Evolutionary conservation across 768 basidiomycete genomes (phyloP), one percentile per base, ranked within the genome.

Genomic region (Royoungia palumana): DNA sequence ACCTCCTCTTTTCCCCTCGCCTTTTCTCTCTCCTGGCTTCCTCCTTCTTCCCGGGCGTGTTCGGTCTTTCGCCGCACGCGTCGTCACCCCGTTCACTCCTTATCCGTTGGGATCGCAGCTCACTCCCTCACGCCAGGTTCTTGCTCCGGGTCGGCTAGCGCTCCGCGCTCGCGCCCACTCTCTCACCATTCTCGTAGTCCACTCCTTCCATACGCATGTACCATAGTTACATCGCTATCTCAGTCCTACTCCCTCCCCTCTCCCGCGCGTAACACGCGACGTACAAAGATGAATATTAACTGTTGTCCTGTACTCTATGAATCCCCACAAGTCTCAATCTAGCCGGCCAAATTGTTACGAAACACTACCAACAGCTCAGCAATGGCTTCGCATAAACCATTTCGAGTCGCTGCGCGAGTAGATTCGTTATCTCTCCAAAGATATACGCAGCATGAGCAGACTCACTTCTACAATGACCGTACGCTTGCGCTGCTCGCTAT

Each of bases 361-460:
- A 32, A 32, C 16, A 2, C 32, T 62, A 87, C 83, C 85, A 91
- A 60, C 86, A 88, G 45, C 81, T 78, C 52, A 87, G 80, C 47
- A 91, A 65, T 5, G 89, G 85, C 52, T 77, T 82, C 48, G 74
- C 79, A 54, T 82, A 76, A 20, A 90, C 75, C 37, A 75, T 83
- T 66, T 91, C 89, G 56, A 90, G 67, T 19, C 89, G 84, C 89
- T 91, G 57, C 3, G 22, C n/a, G n/a, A n/a, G n/a, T n/a, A n/a
- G n/a, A n/a, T 25, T 25, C 52, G 51, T 25, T 20, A 50, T n/a
- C 13, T 6, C 22, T 50, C 27, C 5, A 10, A 30, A 19, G 27
- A 21, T 16, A 32, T 14, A 16, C 3, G 41, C 34, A 44, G 17
- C 11, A 8, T 1, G 24, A 22, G 21, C 39, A 36, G 21, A 54